Base-by-base conservation (phyloP, 192 early-diverging fungal genomes). In the Coemansia erecta region DNA sequence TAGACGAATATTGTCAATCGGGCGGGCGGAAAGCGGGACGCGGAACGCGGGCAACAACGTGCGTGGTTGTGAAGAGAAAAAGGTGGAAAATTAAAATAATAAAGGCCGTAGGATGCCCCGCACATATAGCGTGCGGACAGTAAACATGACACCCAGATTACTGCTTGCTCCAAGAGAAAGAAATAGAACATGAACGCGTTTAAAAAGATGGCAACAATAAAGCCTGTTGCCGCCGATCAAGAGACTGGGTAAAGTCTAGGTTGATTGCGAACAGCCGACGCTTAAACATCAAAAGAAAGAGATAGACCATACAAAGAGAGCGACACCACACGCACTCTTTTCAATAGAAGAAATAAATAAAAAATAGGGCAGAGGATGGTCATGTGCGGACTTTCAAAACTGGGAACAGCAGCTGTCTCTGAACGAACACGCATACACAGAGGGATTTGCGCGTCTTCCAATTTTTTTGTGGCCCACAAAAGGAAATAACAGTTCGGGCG, bases 371-470 rank as follows among this genome's bases (percentile, higher is more conserved):
- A 48, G 22, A 23, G 24, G 21, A n/a, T 22, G 47, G 47, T 48
- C 47, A 48, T 48, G 47, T 48, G 47, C 47, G 24, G 24, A 23
- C 47, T 42, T 42, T 11, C 41, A 42, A 42, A 15, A n/a, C 13
- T 46, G 13, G 24, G 53, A 67, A 26, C 26, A 26, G 26, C 26
- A 3, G 26, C 26, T 26, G 26, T 4, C 26, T 26, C 26, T 26
- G 26, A 26, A 26, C 35, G 8, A 37, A 9, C 35, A 37, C 35
- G 35, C 35, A 37, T 37, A 37, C 35, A 37, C 35, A 37, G 35
- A 37, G 35, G 35, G 35, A 37, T 37, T 37, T 37, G 35, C 35
- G 35, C 35, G 35, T 9, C 6, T 37, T 37, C 35, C 35, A 9
- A 11, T 37, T 37, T 37, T 37, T 37, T 37, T 3, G 35, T 37